These are phyloP conservation scores for Amaranthus tricolor DNA, from an alignment of 179 eudicot species.

Conservation along the genomic window DNA sequence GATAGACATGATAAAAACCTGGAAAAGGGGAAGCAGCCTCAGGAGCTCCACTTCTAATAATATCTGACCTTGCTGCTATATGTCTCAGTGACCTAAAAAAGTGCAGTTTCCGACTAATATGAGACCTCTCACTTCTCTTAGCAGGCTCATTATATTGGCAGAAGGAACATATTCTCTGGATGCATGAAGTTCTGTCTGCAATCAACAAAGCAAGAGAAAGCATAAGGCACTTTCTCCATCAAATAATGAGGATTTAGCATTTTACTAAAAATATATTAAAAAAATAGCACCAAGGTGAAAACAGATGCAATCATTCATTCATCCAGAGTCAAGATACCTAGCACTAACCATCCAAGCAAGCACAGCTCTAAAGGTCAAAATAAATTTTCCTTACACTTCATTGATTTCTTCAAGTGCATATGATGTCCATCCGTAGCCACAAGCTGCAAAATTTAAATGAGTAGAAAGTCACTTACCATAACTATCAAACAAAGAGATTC, in stretches of 20 bases:
- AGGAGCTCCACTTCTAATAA: constrained; percentile 58
- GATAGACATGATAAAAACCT: constrained; percentile 36
- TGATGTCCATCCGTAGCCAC: constrained; percentile 24
- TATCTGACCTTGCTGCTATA: constrained; percentile 56
- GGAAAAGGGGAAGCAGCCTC: constrained; percentile 49
- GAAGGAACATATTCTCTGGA: constrained; percentile 24
- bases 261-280: background rate
- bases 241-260: background rate
- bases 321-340: background rate
- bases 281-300: background rate
- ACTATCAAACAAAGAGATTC: background rate
- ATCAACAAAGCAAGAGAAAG: constrained; percentile 15
- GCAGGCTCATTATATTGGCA: constrained; percentile 23
- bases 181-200: constrained; percentile 26
- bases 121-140: constrained; percentile 22
- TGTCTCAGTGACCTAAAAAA: constrained; percentile 25
- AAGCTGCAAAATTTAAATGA: constrained; percentile 27
- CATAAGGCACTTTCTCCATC: background rate
- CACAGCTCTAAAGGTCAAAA: background rate
- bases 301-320: background rate
- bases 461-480: constrained; percentile 3
- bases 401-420: constrained; percentile 21
- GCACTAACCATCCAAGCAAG: background rate
- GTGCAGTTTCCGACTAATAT: constrained; percentile 19
- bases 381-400: constrained; percentile 39